Evolutionary conservation across 352 stramenopile genomes (phyloP), one percentile per base, ranked within the genome.

Genomic region (Globisporangium radiosum): DNA sequence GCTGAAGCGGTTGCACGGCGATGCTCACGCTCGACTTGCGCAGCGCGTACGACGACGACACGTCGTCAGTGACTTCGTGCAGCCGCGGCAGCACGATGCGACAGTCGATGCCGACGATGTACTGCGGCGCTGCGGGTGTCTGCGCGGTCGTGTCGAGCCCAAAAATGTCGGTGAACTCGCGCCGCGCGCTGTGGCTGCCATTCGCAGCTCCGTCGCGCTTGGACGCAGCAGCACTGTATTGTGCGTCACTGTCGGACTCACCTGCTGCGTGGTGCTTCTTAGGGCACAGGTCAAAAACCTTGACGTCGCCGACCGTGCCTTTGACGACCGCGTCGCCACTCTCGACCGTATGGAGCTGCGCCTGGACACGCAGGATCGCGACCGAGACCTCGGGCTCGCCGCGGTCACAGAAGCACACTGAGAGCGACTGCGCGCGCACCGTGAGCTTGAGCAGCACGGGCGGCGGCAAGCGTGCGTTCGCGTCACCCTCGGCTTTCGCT

Each of bases 321-420:
- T 73, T 73, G 10, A 88, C 49, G n/a, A 64, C 65, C 25, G 79
- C 52, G n/a, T 74, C 56, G 5, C 52, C 62, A 40, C 52, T 53
- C 55, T 66, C 72, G 14, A 54, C 66, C 19, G 61, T 71, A 33
- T 56, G 65, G 59, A 87, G 33, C 9, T 80, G 64, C 15, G 75
- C 52, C 44, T 74, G 63, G 5, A 75, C 81, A 47, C 81, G 59
- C 52, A 91, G 66, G 65, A 95, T 61, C 2, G 86, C 86, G 43
- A 91, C 49, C 0, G 86, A 95, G 19, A 68, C 63, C 5, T 93
- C 57, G 14, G 71, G 72, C 52, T 91, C 78, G 17, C 77, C 72
- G 51, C 81, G 79, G 61, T 95, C 81, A 45, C 73, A 79, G 57
- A 95, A 81, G 36, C 85, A 90, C 2, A 90, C 60, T 7, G 86